phyloP scores from a whole-genome alignment of 2,329 filamentous ascomycete species.

The Calonectria honghensis region DNA sequence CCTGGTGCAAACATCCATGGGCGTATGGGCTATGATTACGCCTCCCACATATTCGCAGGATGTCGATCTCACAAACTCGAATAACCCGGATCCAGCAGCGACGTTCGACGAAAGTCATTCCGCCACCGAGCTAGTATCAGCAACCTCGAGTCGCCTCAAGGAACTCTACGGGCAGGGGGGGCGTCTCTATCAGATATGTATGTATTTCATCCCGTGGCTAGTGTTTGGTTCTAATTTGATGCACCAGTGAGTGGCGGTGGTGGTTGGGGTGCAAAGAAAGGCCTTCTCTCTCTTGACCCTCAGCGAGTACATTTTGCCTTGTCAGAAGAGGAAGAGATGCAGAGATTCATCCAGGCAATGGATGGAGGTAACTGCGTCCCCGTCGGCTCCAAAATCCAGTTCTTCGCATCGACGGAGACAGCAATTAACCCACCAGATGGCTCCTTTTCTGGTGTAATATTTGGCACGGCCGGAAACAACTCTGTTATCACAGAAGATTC shows the following conservation, averaged over 20 bases:
- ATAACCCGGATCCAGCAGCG: slow-evolving; percentile 47
- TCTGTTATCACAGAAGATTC: slow-evolving; percentile 36
- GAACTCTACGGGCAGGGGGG: slow-evolving; percentile 65
- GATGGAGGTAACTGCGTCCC: slow-evolving; percentile 72
- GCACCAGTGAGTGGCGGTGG: slow-evolving; percentile 83
- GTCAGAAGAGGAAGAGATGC: slow-evolving; percentile 70
- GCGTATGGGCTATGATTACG: slow-evolving; percentile 84
- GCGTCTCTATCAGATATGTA: slow-evolving; percentile 65
- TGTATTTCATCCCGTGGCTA: slow-evolving; percentile 22
- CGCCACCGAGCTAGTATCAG: slow-evolving; percentile 47
- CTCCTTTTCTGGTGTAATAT: slow-evolving; percentile 52
- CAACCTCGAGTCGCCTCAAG: slow-evolving; percentile 56
- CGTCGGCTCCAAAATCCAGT: slow-evolving; percentile 80
- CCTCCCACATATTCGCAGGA: slow-evolving; percentile 61
- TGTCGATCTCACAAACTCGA: slow-evolving; percentile 18
- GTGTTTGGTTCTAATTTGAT: slow-evolving; percentile 43
- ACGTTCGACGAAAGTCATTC: slow-evolving; percentile 49
- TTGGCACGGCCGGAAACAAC: slow-evolving; percentile 58
- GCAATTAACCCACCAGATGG: slow-evolving; percentile 48
- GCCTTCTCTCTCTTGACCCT: slow-evolving; percentile 86
- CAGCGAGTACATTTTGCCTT: slow-evolving; percentile 71
- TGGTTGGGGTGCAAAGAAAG: slow-evolving; percentile 88
- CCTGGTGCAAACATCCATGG: slow-evolving; percentile 68
- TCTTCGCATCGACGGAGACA: slow-evolving; percentile 70
- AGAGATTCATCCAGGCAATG: slow-evolving; percentile 72